These are phyloP conservation scores for Trichoderma lentiforme DNA, from an alignment of 2,329 filamentous ascomycete genomes.

Conservation along the genomic window DNA sequence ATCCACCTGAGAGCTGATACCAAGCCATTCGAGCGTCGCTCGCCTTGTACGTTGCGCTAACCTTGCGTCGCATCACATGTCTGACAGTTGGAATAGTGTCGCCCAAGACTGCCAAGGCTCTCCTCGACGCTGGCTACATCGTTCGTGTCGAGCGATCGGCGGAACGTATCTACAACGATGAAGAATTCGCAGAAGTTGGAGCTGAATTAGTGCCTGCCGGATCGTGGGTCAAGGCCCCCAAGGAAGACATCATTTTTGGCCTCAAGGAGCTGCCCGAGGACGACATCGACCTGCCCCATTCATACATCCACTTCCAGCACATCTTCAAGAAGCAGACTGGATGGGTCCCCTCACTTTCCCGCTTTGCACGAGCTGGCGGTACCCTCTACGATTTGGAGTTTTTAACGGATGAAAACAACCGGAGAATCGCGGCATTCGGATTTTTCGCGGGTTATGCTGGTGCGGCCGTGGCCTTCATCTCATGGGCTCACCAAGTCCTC, in stretches of 20 bases:
- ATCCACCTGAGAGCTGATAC: background rate
- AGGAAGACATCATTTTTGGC: conserved; percentile 64
- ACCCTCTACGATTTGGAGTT: background rate
- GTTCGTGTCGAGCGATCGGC: conserved; percentile 65
- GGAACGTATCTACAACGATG: conserved; percentile 61
- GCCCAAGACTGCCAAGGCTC: conserved; percentile 31
- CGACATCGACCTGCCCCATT: background rate
- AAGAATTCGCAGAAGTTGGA: conserved; percentile 58
- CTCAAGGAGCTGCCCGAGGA: conserved; percentile 46
- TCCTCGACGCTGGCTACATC: conserved; percentile 65
- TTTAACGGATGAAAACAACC: background rate
- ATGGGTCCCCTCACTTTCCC: background rate
- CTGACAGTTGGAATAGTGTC: conserved; percentile 7
- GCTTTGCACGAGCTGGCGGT: background rate
- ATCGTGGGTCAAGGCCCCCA: conserved; percentile 30
- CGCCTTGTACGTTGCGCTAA: background rate
- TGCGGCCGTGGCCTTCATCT: background rate
- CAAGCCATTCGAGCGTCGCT: background rate
- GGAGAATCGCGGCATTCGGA: background rate
- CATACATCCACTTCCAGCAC: conserved; percentile 5
- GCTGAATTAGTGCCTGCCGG: conserved; percentile 52
- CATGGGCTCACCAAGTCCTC: background rate
- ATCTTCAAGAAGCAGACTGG: conserved; percentile 6
- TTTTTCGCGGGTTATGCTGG: background rate
- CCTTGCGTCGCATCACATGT: background rate